A percentile compares a stretch with the other conserved stretches of the same genome.
These are phyloP conservation scores for Psilocybe tampanensis DNA, from an alignment of 768 basidiomycete genomes.

Conservation along the genomic window DNA sequence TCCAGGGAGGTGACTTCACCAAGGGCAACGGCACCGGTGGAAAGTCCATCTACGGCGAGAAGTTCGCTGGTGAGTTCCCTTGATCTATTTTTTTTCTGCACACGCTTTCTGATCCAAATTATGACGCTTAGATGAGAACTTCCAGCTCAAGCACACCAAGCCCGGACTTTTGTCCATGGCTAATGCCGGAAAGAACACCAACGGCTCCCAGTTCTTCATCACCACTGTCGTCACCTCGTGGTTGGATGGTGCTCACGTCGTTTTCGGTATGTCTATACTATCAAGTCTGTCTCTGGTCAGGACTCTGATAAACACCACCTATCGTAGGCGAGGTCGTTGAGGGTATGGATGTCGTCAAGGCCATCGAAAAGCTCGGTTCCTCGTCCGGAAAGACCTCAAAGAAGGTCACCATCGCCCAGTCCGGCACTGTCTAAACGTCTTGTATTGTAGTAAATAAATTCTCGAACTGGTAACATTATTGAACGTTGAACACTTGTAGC, in stretches of 20 bases:
- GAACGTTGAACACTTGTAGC: background rate
- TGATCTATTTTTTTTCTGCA: background rate
- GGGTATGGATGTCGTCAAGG: slow-evolving; percentile 56
- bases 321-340: slow-evolving; percentile 63
- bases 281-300: no score
- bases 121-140: slow-evolving; percentile 75
- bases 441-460: background rate
- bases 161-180: slow-evolving; percentile 78
- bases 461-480: background rate
- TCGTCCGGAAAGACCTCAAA: slow-evolving; percentile 41
- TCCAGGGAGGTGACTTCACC: slow-evolving; percentile 93
- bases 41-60: slow-evolving; percentile 76
- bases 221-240: slow-evolving; percentile 79
- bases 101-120: background rate
- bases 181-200: slow-evolving; percentile 81
- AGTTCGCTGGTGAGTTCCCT: slow-evolving; percentile 55
- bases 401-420: slow-evolving; percentile 54
- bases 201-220: slow-evolving; percentile 93
- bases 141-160: slow-evolving; percentile 72
- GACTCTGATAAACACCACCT: background rate
- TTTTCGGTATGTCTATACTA: slow-evolving; percentile 57
- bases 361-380: slow-evolving; percentile 44
- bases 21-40: slow-evolving; percentile 72
- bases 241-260: slow-evolving; percentile 70
- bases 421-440: slow-evolving; percentile 46